Evolutionary conservation across 1,284 basidiomycete genomes (phyloP).

Genomic region (Trichosporon asahii): DNA sequence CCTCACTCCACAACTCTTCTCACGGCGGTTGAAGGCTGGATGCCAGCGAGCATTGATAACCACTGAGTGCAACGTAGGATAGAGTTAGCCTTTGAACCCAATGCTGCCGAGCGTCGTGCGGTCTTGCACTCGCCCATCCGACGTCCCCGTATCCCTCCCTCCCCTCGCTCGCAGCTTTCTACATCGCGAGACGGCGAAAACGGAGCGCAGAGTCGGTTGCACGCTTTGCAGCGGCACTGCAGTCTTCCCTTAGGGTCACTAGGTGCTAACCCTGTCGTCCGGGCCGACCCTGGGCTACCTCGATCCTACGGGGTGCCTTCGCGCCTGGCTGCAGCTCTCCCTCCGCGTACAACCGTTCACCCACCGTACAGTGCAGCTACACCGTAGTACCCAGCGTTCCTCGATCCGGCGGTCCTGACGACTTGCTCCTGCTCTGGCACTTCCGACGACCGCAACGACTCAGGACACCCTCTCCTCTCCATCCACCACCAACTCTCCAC

Average conservation of each 20-base stretch:
- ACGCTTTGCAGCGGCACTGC: too few species aligned
- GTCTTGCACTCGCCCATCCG: neutral
- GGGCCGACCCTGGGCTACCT: neutral
- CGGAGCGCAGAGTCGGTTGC: neutral
- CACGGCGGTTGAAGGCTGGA: neutral
- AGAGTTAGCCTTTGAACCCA: slow-evolving; percentile 10
- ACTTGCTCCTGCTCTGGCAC: neutral
- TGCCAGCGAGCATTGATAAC: neutral
- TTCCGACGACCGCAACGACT: neutral
- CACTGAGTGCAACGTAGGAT: neutral
- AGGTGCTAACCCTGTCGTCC: neutral
- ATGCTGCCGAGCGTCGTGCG: neutral
- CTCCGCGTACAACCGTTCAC: neutral
- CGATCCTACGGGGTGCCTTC: neutral
- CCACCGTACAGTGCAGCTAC: neutral
- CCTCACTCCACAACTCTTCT: neutral
- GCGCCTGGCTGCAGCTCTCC: too few species aligned
- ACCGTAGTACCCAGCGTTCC: neutral
- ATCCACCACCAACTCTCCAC: neutral
- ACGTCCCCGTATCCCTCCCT: neutral
- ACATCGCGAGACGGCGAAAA: neutral
- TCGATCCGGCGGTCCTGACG: neutral
- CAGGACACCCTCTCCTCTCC: neutral
- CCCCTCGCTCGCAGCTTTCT: neutral
- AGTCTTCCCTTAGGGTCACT: neutral